Percentiles rank a stretch among this genome's conserved stretches.
Conservation (phyloP, 1,139 yeast species). For the Saccharomycopsis crataegensis region DNA sequence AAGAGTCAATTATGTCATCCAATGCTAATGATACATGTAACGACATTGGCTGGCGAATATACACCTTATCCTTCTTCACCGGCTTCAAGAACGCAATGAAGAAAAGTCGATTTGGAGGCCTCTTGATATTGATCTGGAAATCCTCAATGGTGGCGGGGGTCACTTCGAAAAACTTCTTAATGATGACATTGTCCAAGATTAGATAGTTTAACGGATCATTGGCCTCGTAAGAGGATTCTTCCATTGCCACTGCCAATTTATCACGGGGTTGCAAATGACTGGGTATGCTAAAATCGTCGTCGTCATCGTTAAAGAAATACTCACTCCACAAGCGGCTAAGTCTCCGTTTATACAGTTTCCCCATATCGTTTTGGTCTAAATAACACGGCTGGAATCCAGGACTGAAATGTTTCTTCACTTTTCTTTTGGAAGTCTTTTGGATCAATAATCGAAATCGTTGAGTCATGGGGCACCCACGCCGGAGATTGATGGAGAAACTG, state of each 20-base stretch:
- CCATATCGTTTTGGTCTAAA: not conserved
- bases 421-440: constrained; percentile 11
- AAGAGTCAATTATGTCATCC: constrained; percentile 11
- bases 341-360: not conserved
- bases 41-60: constrained; percentile 20
- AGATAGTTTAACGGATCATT: constrained; percentile 7
- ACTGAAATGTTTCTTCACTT: constrained; percentile 17
- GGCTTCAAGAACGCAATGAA: constrained; percentile 18
- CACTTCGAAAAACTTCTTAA: constrained; percentile 17
- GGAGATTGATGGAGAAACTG: constrained; percentile 10
- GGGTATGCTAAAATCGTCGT: not conserved
- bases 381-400: constrained; percentile 14
- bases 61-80: constrained; percentile 18
- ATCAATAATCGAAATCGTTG: constrained; percentile 11
- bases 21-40: constrained; percentile 11
- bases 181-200: constrained; percentile 10
- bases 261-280: no score
- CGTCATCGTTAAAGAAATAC: not conserved
- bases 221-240: not conserved
- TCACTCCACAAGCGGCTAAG: constrained; percentile 2
- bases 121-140: constrained; percentile 17
- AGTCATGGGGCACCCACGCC: constrained; percentile 3
- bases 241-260: not conserved
- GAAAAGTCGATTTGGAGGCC: constrained; percentile 3
- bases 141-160: constrained; percentile 15